Evolutionary conservation across 176 grass and related monocot genomes (phyloP).

Genomic region (Oryza punctata): DNA sequence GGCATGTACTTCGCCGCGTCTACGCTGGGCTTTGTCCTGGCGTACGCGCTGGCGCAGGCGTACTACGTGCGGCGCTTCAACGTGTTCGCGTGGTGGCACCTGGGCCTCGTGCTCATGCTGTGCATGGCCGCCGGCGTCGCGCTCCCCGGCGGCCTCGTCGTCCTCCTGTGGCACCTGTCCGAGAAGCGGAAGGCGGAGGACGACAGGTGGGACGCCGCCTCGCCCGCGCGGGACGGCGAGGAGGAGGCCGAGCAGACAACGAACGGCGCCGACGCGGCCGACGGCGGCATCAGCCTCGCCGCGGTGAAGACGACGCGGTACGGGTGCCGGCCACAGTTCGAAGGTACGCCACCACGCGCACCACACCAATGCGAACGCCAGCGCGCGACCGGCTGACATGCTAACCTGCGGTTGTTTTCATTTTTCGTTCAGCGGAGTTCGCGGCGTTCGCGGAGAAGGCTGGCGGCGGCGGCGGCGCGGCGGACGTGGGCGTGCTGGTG

Average conservation of each 20-base stretch:
- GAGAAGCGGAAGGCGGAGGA: conserved; percentile 54
- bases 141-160: conserved; percentile 64
- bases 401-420: too few species aligned
- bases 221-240: background rate
- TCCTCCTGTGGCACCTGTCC: conserved; percentile 73
- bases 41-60: conserved; percentile 59
- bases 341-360: conserved; percentile 43
- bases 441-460: conserved; percentile 46
- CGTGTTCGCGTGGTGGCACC: conserved; percentile 82
- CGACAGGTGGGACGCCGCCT: conserved; percentile 39
- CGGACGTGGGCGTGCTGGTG: conserved; percentile 63
- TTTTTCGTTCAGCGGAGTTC: conserved; percentile 40
- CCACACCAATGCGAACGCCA: background rate
- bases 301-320: conserved; percentile 65
- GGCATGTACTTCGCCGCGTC: conserved; percentile 72
- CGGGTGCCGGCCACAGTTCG: conserved; percentile 79
- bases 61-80: conserved; percentile 72
- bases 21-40: conserved; percentile 67
- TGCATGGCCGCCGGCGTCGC: conserved; percentile 73
- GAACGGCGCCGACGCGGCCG: conserved; percentile 23
- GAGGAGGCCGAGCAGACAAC: conserved; percentile 4
- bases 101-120: conserved; percentile 67
- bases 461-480: conserved; percentile 15
- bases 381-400: too few species aligned
- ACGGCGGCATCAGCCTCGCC: conserved; percentile 34